These are phyloP conservation scores for Rubus parviflorus DNA, from an alignment of 306 rosid genomes.

Conservation along the genomic window DNA sequence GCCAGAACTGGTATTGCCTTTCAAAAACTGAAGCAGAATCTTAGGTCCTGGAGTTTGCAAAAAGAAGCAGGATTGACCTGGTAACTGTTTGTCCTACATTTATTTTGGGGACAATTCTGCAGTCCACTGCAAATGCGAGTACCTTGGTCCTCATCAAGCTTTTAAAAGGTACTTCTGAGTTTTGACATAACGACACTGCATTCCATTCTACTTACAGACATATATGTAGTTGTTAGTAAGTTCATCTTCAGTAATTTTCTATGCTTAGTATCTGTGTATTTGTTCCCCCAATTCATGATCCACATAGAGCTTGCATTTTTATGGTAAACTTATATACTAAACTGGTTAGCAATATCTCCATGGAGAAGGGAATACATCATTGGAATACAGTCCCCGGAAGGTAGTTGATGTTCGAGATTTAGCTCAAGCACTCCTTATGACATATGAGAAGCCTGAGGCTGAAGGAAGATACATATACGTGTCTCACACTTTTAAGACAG, in stretches of 20 bases:
- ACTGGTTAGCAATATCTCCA: not conserved
- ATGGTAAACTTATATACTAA: too few species aligned
- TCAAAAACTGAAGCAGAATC: constrained; percentile 80
- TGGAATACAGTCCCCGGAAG: constrained; percentile 45
- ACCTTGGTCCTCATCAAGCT: constrained; percentile 48
- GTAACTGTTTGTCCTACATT: constrained; percentile 59
- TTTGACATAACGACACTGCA: not conserved
- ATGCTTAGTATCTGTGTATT: too few species aligned
- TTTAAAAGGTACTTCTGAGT: constrained; percentile 47
- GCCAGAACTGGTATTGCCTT: constrained; percentile 73
- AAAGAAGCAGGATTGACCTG: constrained; percentile 43
- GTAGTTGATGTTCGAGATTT: constrained; percentile 63
- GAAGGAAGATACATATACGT: constrained; percentile 68
- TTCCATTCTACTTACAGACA: too few species aligned
- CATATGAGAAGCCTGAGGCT: constrained; percentile 65
- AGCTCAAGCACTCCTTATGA: constrained; percentile 57
- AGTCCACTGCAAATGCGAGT: constrained; percentile 60
- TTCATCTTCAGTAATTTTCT: too few species aligned
- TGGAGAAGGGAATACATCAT: constrained; percentile 39
- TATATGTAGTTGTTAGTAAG: too few species aligned
- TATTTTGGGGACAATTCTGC: constrained; percentile 59
- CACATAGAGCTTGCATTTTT: too few species aligned
- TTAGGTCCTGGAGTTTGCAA: constrained; percentile 58
- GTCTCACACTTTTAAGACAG: constrained; percentile 29
- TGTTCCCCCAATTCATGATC: too few species aligned